These are phyloP conservation scores for Gossypium gossypioides DNA, from an alignment of 441 rosid species.

Conservation along the genomic window DNA sequence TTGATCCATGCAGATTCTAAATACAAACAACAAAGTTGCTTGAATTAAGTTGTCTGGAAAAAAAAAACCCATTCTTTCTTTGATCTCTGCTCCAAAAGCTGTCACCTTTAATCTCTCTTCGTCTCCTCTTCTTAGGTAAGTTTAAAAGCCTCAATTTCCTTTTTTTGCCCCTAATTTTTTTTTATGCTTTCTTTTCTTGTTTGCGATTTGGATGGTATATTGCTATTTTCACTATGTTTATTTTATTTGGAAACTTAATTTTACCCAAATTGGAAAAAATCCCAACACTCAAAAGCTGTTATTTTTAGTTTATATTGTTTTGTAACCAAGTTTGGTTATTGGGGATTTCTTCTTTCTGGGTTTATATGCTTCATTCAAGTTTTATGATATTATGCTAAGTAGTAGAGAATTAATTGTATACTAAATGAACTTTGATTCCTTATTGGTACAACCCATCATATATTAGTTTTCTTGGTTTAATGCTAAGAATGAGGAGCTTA, in stretches of 20 bases:
- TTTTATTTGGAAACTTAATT: background rate
- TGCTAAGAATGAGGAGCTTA: conserved; percentile 28
- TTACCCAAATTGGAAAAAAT: background rate
- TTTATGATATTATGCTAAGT: background rate
- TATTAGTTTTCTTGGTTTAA: conserved; percentile 1
- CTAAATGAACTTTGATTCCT: background rate
- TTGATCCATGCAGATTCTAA: background rate
- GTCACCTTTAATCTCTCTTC: background rate
- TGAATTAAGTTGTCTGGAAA: background rate
- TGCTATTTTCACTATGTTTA: background rate
- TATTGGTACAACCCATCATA: background rate
- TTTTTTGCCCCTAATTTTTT: background rate
- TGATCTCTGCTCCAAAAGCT: background rate
- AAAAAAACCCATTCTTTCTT: background rate
- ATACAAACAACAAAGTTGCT: background rate
- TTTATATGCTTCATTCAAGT: conserved; percentile 4
- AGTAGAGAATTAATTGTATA: background rate
- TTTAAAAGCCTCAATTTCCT: background rate
- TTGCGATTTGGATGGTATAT: background rate
- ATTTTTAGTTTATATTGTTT: background rate
- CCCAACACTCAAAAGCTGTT: background rate
- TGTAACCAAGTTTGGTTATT: background rate
- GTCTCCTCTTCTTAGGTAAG: background rate
- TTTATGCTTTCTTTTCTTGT: conserved; percentile 4
- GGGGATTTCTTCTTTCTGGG: background rate